These are phyloP conservation scores for Strobilomyces dryophilus DNA, from an alignment of 768 basidiomycete species.

Conservation along the genomic window DNA sequence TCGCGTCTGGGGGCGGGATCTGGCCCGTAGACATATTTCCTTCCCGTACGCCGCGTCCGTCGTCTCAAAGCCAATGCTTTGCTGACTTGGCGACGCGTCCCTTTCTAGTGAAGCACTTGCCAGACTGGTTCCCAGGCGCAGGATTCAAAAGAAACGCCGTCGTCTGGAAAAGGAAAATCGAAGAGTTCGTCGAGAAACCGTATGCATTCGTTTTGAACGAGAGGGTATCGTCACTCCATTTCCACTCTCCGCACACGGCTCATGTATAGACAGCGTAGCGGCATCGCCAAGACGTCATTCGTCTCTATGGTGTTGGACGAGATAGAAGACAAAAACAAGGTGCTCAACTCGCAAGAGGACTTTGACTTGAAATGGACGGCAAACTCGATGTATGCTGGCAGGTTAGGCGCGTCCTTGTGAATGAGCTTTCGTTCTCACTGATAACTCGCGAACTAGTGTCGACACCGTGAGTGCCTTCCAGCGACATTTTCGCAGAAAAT, in stretches of 20 bases:
- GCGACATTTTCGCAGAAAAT: background rate
- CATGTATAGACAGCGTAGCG: conserved; percentile 27
- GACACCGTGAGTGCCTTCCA: conserved; percentile 48
- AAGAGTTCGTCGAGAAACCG: conserved; percentile 60
- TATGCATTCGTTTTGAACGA: conserved; percentile 54
- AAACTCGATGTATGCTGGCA: conserved; percentile 71
- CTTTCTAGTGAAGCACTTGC: conserved; percentile 47
- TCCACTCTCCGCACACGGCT: background rate
- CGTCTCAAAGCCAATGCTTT: background rate
- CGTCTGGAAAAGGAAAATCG: conserved; percentile 59
- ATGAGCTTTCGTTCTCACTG: background rate
- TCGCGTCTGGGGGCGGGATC: conserved; percentile 41
- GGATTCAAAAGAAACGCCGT: conserved; percentile 60
- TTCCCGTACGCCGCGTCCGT: conserved; percentile 21
- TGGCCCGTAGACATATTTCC: conserved; percentile 41
- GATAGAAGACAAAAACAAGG: background rate
- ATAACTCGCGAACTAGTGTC: conserved; percentile 38
- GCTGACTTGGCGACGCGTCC: background rate
- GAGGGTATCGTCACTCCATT: conserved; percentile 39
- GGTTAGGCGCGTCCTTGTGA: conserved; percentile 8
- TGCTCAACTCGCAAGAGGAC: conserved; percentile 37
- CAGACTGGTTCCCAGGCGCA: conserved; percentile 64
- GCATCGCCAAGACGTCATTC: conserved; percentile 38
- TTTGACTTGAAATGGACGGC: conserved; percentile 77
- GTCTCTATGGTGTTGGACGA: conserved; percentile 50